A percentile compares a stretch with the other conserved stretches of the same genome.
Conservation (phyloP, 345 rosid species). For the Cochlearia excelsa region DNA sequence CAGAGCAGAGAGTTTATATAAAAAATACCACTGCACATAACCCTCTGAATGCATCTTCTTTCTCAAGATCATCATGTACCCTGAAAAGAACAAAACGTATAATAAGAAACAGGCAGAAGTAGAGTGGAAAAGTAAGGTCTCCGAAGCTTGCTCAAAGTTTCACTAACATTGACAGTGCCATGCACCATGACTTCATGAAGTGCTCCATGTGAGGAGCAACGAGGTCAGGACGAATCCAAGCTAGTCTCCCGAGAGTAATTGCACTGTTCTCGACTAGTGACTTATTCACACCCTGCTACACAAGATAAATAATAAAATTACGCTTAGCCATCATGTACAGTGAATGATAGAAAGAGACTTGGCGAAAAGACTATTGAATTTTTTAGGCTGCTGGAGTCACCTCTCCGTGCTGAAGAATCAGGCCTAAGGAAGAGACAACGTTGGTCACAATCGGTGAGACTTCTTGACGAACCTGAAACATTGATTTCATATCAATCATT, state of each 20-base stretch:
- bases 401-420: conserved; percentile 79
- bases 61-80: conserved; percentile 94
- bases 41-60: conserved; percentile 97
- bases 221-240: conserved; percentile 97
- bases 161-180: conserved; percentile 80
- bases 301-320: background rate
- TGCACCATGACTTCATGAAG: conserved; percentile 96
- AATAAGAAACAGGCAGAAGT: conserved; percentile 3
- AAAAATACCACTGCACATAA: conserved; percentile 81
- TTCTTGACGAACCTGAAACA: conserved; percentile 83
- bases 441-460: conserved; percentile 77
- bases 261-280: conserved; percentile 94
- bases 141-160: conserved; percentile 1
- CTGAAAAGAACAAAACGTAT: conserved; percentile 39
- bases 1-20: conserved; percentile 4
- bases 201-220: conserved; percentile 99
- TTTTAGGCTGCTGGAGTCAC: conserved; percentile 30
- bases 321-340: no score
- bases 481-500: background rate
- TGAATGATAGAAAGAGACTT: no score
- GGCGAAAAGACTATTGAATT: no score
- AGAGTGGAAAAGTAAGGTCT: background rate
- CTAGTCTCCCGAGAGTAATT: conserved; percentile 94
- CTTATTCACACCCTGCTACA: conserved; percentile 65
- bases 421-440: conserved; percentile 64